Conservation (phyloP, 139 green algal genomes). For the Trebouxia sp. region DNA sequence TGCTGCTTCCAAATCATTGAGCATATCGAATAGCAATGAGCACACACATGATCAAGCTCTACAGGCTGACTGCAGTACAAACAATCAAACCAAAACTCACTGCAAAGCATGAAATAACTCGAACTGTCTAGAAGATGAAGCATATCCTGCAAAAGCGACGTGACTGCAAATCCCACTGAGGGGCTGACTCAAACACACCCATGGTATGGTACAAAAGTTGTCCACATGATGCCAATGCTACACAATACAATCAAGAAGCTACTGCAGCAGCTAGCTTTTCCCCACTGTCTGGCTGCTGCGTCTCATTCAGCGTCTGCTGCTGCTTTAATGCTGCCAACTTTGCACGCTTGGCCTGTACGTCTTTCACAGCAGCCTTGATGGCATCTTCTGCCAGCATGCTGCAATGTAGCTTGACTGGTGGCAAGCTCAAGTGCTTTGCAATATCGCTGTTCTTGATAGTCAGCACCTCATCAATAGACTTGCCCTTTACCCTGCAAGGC, state of each 20-base stretch:
- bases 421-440: conserved; percentile 95
- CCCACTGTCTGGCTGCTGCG: neutral
- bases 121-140: too few species aligned
- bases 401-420: conserved; percentile 99
- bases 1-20: too few species aligned
- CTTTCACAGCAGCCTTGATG: conserved; percentile 94
- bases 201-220: neutral
- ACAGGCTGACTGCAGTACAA: too few species aligned
- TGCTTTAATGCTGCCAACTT: conserved; percentile 9
- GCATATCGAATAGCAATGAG: too few species aligned
- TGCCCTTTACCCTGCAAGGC: conserved; percentile 79
- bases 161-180: too few species aligned
- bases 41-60: too few species aligned
- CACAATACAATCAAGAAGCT: neutral
- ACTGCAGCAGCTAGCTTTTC: neutral
- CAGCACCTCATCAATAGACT: conserved; percentile 81
- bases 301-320: neutral
- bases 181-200: neutral
- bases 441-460: conserved; percentile 96
- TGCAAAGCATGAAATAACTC: too few species aligned
- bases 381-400: conserved; percentile 97
- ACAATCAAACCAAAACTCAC: too few species aligned
- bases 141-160: too few species aligned
- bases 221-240: neutral
- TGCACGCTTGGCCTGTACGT: conserved; percentile 82